Evolutionary conservation across 2,329 filamentous ascomycete genomes (phyloP), one percentile per base, ranked within the genome.

Genomic region (Aspergillus ruber): DNA sequence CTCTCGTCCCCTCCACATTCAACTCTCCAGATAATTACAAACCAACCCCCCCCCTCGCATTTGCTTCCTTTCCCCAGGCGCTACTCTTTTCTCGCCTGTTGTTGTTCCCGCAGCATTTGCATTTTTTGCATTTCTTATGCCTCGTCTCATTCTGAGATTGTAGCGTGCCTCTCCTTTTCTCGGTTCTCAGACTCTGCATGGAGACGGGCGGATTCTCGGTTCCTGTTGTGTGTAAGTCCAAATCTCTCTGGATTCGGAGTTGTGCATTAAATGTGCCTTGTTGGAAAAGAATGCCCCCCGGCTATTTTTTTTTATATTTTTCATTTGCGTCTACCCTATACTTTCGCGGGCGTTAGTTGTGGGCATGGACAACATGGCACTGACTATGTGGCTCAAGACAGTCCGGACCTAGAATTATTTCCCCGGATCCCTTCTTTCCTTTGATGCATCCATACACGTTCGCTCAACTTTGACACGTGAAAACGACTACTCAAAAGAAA

Each of bases 301-400:
- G 15, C 13, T n/a, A n/a, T n/a, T n/a, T n/a, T n/a, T n/a, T n/a
- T n/a, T n/a, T n/a, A 32, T 35, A 35, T 35, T 35, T 13, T 17
- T 17, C 1, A 10, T n/a, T 17, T 18, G 33, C 17, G 6, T 36
- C 15, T 36, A 15, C 9, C 17, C 10, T 18, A 6, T 39, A 20
- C 17, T 20, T 18, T 39, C 10, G 36, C 17, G 15, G 36, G 10
- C 9, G 36, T 39, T 18, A 10, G n/a, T 39, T 45, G 18, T 18
- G n/a, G 23, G 23, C 40, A n/a, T 42, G 21, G 20, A 41, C 39
- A 20, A 42, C 40, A 42, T 42, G 40, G 40, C 40, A 42, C 40
- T 42, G 21, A 42, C 40, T 42, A 6, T 13, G 12, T 42, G 23
- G 21, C 20, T 7, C 10, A 21, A 42, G 7, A 8, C 20, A 25